Evolutionary conservation across 805 yeast species (phyloP).

Genomic region (Tetrapisispora taiwanensis): DNA sequence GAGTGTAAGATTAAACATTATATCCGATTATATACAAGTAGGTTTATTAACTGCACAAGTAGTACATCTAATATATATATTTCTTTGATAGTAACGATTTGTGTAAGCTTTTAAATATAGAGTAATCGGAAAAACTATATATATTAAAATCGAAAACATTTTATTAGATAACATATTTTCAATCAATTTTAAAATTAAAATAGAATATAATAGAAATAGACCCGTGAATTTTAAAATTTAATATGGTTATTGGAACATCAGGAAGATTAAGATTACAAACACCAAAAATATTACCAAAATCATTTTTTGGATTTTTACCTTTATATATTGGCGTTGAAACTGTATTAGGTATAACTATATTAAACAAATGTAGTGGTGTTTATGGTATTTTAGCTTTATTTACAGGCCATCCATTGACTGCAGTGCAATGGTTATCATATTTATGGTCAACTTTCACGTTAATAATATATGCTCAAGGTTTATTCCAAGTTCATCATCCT

Average conservation of each 20-base stretch:
- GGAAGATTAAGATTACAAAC: constrained; percentile 1
- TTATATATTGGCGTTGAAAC: constrained; percentile 82
- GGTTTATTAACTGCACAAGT: too few species aligned
- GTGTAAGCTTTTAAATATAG: too few species aligned
- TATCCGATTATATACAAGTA: too few species aligned
- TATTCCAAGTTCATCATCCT: constrained; percentile 40
- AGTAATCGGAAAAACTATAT: too few species aligned
- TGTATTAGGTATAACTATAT: constrained; percentile 59
- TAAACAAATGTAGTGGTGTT: constrained; percentile 82
- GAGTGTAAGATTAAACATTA: too few species aligned
- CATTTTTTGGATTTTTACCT: constrained; percentile 64
- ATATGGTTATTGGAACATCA: constrained; percentile 1
- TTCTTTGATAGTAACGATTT: too few species aligned
- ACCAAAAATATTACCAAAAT: constrained; percentile 9
- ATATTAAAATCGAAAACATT: too few species aligned
- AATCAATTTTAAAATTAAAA: too few species aligned
- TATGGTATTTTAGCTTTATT: constrained; percentile 79
- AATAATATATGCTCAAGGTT: constrained; percentile 56
- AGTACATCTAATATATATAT: too few species aligned
- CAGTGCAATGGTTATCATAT: constrained; percentile 76
- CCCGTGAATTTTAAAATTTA: too few species aligned
- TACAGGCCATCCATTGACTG: constrained; percentile 79
- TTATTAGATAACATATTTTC: too few species aligned
- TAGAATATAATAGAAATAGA: too few species aligned
- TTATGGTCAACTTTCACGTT: constrained; percentile 51